A percentile compares a stretch with the other conserved stretches of the same genome.
phyloP scores from a whole-genome alignment of 441 rosid genomes.

The Erodium moschatum region DNA sequence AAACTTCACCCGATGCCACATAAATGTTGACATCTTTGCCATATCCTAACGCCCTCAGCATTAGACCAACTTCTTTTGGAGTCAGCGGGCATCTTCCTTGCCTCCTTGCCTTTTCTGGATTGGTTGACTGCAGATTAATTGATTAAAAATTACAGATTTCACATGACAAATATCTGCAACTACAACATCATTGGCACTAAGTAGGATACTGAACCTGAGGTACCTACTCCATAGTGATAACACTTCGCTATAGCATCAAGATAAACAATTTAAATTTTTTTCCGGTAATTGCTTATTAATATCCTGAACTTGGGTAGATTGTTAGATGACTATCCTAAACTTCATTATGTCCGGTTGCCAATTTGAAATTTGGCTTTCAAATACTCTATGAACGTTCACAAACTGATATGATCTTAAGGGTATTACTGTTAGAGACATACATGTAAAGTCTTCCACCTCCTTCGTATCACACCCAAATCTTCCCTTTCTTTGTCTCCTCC shows the following conservation, averaged over 20 bases:
- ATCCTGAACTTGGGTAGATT: too few species aligned
- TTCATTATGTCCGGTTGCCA: too few species aligned
- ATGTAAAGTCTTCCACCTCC: conserved; percentile 94
- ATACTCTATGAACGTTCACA: conserved; percentile 1
- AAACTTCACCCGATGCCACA: conserved; percentile 97
- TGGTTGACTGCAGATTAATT: conserved; percentile 33
- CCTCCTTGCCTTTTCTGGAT: conserved; percentile 86
- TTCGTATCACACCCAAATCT: conserved; percentile 68
- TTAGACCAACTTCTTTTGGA: conserved; percentile 96
- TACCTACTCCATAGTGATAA: neutral
- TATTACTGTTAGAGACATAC: conserved; percentile 38
- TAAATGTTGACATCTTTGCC: conserved; percentile 81
- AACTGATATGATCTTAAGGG: conserved; percentile 23
- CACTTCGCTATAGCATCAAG: conserved; percentile 33
- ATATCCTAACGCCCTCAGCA: conserved; percentile 92
- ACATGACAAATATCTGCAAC: conserved; percentile 14
- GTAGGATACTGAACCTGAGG: neutral
- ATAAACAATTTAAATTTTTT: conserved; percentile 18
- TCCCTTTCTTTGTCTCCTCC: conserved; percentile 77
- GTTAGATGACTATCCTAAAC: too few species aligned
- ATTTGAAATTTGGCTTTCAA: neutral
- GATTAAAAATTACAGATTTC: neutral
- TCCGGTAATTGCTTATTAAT: too few species aligned
- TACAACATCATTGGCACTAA: too few species aligned
- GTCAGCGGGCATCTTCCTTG: conserved; percentile 97